Evolutionary conservation across 1,139 yeast genomes (phyloP), one percentile per base, ranked within the genome.

Genomic region (Geotrichum armillariae): DNA sequence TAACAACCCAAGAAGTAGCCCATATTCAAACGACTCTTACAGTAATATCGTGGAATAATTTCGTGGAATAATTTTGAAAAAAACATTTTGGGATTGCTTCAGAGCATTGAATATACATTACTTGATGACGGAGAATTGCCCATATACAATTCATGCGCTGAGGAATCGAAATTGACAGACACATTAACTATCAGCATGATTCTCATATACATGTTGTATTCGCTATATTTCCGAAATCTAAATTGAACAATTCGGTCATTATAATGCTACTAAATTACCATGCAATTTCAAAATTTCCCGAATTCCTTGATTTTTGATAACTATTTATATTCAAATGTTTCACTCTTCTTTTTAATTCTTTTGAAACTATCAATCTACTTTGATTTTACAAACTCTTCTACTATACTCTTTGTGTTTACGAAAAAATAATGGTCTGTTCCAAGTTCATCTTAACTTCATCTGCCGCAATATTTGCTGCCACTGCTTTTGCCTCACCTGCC

Each of bases 381-480:
- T 58, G 31, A 48, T 54, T 48, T 18, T 34, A 35, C 40, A 11
- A 25, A 25, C n/a, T n/a, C n/a, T n/a, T n/a, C n/a, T n/a, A n/a
- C n/a, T n/a, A n/a, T n/a, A n/a, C n/a, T n/a, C n/a, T n/a, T n/a
- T n/a, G n/a, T 34, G 18, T 32, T 6, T 16, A 6, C 6, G 17
- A 40, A 8, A 45, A 32, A 20, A 52, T 43, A 40, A 53, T 44
- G 49, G 54, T 51, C 41, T 44, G 49, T 35, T 40, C 56, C 44
- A 53, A 54, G n/a, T 22, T 55, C 17, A 29, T 42, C 35, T 32
- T 47, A 37, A 48, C 52, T 31, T 42, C 51, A 20, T 48, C 40
- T 41, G n/a, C n/a, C n/a, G 37, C 42, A 18, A 35, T 49, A 41
- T 22, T 40, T 23, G 43, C 42, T 22, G 43, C 45, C 6, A 21